phyloP scores from a whole-genome alignment of 768 basidiomycete species.

The Amanita molliuscula region DNA sequence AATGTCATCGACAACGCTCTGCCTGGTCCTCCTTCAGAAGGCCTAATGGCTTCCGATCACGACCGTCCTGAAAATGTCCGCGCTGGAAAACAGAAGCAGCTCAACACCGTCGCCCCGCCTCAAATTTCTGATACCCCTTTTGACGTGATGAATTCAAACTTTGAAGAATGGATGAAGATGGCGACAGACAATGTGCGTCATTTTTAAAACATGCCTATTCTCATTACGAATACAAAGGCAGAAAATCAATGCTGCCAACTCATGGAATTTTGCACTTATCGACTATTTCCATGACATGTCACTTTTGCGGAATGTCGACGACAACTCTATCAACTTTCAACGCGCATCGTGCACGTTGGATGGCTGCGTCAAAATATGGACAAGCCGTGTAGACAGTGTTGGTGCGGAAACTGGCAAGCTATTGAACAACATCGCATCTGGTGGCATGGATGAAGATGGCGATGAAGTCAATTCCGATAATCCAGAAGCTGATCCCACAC shows the following conservation, averaged over 20 bases:
- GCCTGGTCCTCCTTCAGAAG: constrained; percentile 51
- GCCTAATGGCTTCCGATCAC: constrained; percentile 11
- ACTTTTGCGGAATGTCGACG: constrained; percentile 80
- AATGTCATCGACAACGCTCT: constrained; percentile 44
- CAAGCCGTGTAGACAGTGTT: constrained; percentile 92
- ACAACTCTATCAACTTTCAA: constrained; percentile 98
- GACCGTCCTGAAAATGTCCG: constrained; percentile 35
- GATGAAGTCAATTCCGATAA: constrained; percentile 59
- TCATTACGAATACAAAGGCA: constrained; percentile 22
- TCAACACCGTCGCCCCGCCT: constrained; percentile 50
- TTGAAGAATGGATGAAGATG: constrained; percentile 99
- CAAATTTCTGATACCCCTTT: constrained; percentile 52
- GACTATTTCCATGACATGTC: constrained; percentile 99
- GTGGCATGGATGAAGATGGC: constrained; percentile 40
- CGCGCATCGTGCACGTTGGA: constrained; percentile 96
- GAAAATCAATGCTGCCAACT: constrained; percentile 99
- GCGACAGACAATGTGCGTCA: constrained; percentile 89
- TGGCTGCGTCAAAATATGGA: constrained; percentile 99
- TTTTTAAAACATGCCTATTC: constrained; percentile 4
- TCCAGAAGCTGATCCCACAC: constrained; percentile 55
- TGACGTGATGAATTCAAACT: constrained; percentile 88
- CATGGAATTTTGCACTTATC: constrained; percentile 96
- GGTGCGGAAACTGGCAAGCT: constrained; percentile 95
- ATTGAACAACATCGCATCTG: constrained; percentile 73
- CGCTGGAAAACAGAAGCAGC: constrained; percentile 47